Conservation (phyloP, 768 basidiomycete species). For the Boletus huronensis region DNA sequence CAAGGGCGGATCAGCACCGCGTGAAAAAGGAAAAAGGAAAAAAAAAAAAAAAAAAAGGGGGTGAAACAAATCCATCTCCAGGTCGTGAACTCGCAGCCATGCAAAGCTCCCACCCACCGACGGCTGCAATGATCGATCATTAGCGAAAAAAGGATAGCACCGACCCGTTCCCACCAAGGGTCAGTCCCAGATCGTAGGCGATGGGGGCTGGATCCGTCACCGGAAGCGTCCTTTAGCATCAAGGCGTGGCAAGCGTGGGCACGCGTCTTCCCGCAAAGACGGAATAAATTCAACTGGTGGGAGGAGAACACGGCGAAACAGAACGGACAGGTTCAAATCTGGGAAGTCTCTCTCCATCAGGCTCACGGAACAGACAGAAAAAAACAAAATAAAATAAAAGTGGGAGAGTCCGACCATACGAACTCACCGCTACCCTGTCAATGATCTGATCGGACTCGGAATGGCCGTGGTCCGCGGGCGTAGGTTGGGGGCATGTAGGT, state of each 20-base stretch:
- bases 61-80: background rate
- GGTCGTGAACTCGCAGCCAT: background rate
- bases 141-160: background rate
- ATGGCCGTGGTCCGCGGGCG: conserved; percentile 1
- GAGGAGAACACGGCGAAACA: background rate
- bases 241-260: conserved; percentile 2
- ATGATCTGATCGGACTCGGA: background rate
- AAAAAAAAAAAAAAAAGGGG: too few relatives aligned
- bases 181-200: background rate
- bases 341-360: background rate
- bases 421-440: background rate
- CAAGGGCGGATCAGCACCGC: background rate
- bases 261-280: background rate
- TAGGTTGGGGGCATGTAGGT: background rate
- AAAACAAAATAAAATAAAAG: background rate
- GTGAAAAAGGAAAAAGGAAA: background rate
- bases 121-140: background rate
- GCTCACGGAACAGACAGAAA: background rate
- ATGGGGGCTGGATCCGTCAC: background rate
- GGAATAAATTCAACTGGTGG: background rate
- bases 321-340: background rate
- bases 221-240: background rate
- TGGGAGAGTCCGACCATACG: background rate
- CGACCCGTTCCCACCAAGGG: conserved; percentile 3
- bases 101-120: background rate